A percentile compares a stretch with the other conserved stretches of the same genome.
phyloP scores from a whole-genome alignment of 441 rosid genomes.

The Populus hybrid region DNA sequence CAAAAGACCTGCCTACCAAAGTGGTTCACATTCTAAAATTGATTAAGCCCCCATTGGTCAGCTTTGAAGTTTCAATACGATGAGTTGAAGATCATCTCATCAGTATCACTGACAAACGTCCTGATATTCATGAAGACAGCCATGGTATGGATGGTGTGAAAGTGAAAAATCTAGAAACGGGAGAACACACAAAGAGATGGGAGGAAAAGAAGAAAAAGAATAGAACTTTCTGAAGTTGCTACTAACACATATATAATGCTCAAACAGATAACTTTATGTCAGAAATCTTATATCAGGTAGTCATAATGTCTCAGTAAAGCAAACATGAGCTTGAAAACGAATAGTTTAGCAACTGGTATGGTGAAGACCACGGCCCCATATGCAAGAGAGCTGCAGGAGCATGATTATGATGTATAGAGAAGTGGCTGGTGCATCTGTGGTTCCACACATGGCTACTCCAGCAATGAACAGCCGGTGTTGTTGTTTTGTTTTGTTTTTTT shows the following conservation, averaged over 20 bases:
- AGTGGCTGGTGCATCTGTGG: neutral
- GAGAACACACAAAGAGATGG: no score
- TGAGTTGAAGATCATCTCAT: neutral
- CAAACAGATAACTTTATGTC: neutral
- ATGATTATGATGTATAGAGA: neutral
- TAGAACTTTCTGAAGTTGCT: neutral
- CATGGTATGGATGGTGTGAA: neutral
- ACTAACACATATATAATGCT: neutral
- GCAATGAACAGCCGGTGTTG: neutral
- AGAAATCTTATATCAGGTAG: neutral
- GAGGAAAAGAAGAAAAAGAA: neutral
- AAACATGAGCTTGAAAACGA: neutral
- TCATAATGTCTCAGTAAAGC: neutral
- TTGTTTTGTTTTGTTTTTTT: no score
- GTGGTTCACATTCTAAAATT: slow-evolving; percentile 23
- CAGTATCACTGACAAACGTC: neutral
- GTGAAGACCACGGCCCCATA: neutral
- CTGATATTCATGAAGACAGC: neutral
- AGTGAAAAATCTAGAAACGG: neutral
- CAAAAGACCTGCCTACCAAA: slow-evolving; percentile 11
- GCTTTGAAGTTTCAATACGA: slow-evolving; percentile 2
- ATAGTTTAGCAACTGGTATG: neutral
- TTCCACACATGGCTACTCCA: neutral
- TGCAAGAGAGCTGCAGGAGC: neutral
- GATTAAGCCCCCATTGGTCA: slow-evolving; percentile 25